A percentile compares a stretch with the other conserved stretches of the same genome.
phyloP scores from a whole-genome alignment of 2,329 filamentous ascomycete species.

The Microcyclospora pomicola region DNA sequence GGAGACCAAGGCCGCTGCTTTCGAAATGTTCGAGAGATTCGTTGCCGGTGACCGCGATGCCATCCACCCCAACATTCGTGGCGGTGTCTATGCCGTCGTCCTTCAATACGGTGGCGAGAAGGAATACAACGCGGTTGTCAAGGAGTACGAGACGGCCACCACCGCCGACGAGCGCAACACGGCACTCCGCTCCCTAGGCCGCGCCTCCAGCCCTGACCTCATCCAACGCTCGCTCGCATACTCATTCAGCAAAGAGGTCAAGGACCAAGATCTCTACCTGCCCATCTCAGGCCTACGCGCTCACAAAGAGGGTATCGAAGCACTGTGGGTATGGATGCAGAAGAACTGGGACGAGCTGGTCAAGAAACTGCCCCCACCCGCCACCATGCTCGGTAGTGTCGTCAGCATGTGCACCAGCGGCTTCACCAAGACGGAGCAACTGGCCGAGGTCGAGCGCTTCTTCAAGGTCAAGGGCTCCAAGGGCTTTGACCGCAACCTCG shows the following conservation, averaged over 20 bases:
- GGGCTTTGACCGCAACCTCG: constrained; percentile 73
- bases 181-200: constrained; percentile 69
- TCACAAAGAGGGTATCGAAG: constrained; percentile 63
- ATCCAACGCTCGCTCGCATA: constrained; percentile 69
- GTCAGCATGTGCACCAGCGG: constrained; percentile 70
- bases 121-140: constrained; percentile 68
- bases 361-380: constrained; percentile 69
- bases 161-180: constrained; percentile 86
- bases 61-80: constrained; percentile 82
- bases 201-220: constrained; percentile 61
- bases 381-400: constrained; percentile 73
- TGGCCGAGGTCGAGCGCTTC: constrained; percentile 64
- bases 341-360: constrained; percentile 77
- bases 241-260: constrained; percentile 66
- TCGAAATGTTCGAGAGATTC: constrained; percentile 84
- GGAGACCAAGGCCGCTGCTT: constrained; percentile 61
- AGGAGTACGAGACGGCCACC: constrained; percentile 60
- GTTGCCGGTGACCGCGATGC: constrained; percentile 63
- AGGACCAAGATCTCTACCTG: constrained; percentile 89
- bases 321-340: constrained; percentile 71
- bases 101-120: constrained; percentile 72
- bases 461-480: constrained; percentile 72
- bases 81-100: constrained; percentile 72
- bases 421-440: constrained; percentile 65
- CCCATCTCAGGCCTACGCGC: constrained; percentile 66